These are phyloP conservation scores for Orbilia oligospora DNA, from an alignment of 2,329 filamentous ascomycete genomes.

Conservation along the genomic window DNA sequence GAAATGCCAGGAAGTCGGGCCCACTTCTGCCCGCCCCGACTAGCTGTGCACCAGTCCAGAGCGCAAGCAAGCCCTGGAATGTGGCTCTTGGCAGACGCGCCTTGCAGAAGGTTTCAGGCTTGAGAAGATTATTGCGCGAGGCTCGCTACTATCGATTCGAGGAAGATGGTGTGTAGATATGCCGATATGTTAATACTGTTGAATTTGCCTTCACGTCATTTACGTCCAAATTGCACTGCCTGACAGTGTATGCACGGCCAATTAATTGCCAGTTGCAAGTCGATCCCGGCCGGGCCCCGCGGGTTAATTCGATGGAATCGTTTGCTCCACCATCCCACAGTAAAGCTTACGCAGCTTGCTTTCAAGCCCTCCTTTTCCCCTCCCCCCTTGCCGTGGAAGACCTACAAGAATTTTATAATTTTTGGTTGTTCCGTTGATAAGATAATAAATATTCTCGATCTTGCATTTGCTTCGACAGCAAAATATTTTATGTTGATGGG, in stretches of 20 bases:
- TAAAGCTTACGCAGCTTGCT: constrained; percentile 19
- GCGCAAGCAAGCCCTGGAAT: too few relatives aligned
- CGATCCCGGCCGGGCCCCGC: background rate
- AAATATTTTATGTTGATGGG: constrained; percentile 9
- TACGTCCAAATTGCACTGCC: background rate
- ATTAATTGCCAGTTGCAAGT: background rate
- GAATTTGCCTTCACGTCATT: constrained; percentile 26
- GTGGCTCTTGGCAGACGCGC: constrained; percentile 21
- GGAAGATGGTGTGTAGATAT: background rate
- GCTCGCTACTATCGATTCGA: background rate
- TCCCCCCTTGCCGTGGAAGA: background rate
- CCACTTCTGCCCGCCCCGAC: constrained; percentile 17
- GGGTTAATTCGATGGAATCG: background rate
- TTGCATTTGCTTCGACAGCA: background rate
- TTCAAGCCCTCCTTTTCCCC: background rate
- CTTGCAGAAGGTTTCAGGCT: constrained; percentile 26
- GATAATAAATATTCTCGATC: constrained; percentile 26
- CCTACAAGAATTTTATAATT: background rate
- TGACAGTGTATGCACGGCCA: too few relatives aligned
- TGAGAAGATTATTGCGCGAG: constrained; percentile 16
- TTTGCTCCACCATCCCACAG: constrained; percentile 14
- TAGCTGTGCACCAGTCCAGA: background rate
- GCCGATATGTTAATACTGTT: background rate
- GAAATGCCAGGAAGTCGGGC: constrained; percentile 16
- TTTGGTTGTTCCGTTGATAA: constrained; percentile 7